phyloP scores from a whole-genome alignment of 2,329 filamentous ascomycete genomes.

The Penicillium sp. region DNA sequence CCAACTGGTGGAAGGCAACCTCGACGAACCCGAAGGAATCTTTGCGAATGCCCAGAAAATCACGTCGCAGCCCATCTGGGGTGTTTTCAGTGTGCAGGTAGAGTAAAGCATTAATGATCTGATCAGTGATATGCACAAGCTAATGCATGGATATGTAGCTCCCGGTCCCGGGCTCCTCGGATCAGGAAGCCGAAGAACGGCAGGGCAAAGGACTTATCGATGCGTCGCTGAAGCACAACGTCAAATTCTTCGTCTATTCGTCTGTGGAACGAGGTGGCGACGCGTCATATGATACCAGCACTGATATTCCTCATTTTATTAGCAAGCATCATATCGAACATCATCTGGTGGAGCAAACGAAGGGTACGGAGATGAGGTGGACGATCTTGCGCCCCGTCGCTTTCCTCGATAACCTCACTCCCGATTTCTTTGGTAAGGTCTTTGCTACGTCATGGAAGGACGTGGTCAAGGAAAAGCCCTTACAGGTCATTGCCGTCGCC shows the following conservation, averaged over 20 bases:
- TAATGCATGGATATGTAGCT: neutral
- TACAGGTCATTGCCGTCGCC: conserved; percentile 46
- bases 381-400: conserved; percentile 63
- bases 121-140: neutral
- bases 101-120: conserved; percentile 1
- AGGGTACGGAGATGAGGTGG: conserved; percentile 55
- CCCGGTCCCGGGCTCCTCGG: neutral
- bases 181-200: conserved; percentile 43
- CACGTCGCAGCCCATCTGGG: conserved; percentile 50
- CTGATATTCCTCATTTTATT: conserved; percentile 62
- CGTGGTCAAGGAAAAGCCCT: conserved; percentile 42
- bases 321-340: conserved; percentile 64
- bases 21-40: conserved; percentile 53
- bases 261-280: conserved; percentile 65
- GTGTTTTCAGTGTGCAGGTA: conserved; percentile 64
- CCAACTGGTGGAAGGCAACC: conserved; percentile 59
- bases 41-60: conserved; percentile 49
- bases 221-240: conserved; percentile 55
- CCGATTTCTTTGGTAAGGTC: conserved; percentile 50
- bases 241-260: conserved; percentile 64
- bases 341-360: conserved; percentile 54
- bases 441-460: conserved; percentile 48
- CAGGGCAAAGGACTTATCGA: conserved; percentile 63
- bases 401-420: conserved; percentile 61
- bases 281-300: conserved; percentile 52